phyloP scores from a whole-genome alignment of 2,329 filamentous ascomycete species.

The Pseudocercospora eumusae region DNA sequence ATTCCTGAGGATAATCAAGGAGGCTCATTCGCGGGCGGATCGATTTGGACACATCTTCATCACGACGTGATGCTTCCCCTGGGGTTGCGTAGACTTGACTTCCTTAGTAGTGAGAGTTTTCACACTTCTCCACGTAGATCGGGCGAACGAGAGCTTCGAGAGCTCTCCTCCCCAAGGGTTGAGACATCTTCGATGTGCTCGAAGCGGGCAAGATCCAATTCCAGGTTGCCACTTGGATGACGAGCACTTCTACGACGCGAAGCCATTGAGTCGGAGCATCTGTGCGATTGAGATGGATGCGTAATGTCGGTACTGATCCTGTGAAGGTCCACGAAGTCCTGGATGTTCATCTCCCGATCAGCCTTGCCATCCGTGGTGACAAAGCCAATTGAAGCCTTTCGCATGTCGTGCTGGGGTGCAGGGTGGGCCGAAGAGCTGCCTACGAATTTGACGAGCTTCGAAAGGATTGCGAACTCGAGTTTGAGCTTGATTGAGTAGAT shows the following conservation, averaged over 20 bases:
- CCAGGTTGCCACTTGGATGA: conserved; percentile 6
- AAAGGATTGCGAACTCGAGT: conserved; percentile 39
- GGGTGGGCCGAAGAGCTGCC: conserved; percentile 15
- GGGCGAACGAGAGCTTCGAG: conserved; percentile 3
- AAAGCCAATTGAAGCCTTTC: conserved; percentile 28
- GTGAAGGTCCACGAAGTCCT: conserved; percentile 28
- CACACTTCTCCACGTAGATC: conserved; percentile 2
- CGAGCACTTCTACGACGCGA: conserved; percentile 9
- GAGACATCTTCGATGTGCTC: conserved; percentile 27
- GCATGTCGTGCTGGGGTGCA: conserved; percentile 18
- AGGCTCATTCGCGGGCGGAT: not conserved
- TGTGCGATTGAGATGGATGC: conserved; percentile 21
- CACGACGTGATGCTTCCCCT: not conserved
- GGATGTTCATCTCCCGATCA: conserved; percentile 19
- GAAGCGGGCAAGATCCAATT: conserved; percentile 27
- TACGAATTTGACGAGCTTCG: conserved; percentile 36
- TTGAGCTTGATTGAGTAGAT: conserved; percentile 41
- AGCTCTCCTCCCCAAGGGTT: conserved; percentile 15
- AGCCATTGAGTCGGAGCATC: conserved; percentile 14
- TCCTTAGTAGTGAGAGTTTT: not conserved
- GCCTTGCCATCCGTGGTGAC: conserved; percentile 19
- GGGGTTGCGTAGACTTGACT: not conserved
- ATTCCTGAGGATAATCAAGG: not conserved
- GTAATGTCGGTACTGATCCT: conserved; percentile 26
- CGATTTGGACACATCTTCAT: not conserved